Conservation (phyloP, 495 filamentous ascomycete species). For the Xylaria venustula region DNA sequence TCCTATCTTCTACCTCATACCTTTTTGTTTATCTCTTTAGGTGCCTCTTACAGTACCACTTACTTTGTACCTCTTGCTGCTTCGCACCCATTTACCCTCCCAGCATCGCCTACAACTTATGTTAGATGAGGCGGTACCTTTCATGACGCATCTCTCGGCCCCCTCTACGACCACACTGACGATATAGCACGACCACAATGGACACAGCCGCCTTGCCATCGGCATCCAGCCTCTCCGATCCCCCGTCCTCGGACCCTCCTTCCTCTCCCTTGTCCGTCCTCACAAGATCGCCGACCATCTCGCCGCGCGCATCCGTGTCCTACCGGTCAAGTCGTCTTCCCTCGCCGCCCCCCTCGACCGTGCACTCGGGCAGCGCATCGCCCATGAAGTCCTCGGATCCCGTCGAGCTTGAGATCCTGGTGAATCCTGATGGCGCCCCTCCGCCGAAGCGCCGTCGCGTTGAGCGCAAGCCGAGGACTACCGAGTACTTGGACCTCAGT, state of each 20-base stretch:
- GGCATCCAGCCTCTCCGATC: slow-evolving; percentile 27
- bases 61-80: too few species aligned
- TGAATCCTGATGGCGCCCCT: slow-evolving; percentile 60
- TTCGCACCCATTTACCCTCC: too few species aligned
- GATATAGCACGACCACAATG: too few species aligned
- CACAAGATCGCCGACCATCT: slow-evolving; percentile 53
- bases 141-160: too few species aligned
- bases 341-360: slow-evolving; percentile 48
- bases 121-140: too few species aligned
- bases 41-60: too few species aligned
- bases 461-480: slow-evolving; percentile 69
- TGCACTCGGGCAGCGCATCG: slow-evolving; percentile 40
- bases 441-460: slow-evolving; percentile 74
- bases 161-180: too few species aligned
- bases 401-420: slow-evolving; percentile 39
- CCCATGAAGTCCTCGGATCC: slow-evolving; percentile 38
- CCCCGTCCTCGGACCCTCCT: slow-evolving; percentile 36
- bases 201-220: slow-evolving; percentile 25
- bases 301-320: slow-evolving; percentile 24
- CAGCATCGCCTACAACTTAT: not conserved
- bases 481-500: slow-evolving; percentile 71
- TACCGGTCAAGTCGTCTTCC: slow-evolving; percentile 23
- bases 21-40: too few species aligned
- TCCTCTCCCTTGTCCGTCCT: slow-evolving; percentile 51
- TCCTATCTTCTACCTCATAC: too few species aligned